A percentile compares a stretch with the other conserved stretches of the same genome.
These are phyloP conservation scores for Kregervanrija delftensis DNA, from an alignment of 805 yeast species.

Conservation along the genomic window DNA sequence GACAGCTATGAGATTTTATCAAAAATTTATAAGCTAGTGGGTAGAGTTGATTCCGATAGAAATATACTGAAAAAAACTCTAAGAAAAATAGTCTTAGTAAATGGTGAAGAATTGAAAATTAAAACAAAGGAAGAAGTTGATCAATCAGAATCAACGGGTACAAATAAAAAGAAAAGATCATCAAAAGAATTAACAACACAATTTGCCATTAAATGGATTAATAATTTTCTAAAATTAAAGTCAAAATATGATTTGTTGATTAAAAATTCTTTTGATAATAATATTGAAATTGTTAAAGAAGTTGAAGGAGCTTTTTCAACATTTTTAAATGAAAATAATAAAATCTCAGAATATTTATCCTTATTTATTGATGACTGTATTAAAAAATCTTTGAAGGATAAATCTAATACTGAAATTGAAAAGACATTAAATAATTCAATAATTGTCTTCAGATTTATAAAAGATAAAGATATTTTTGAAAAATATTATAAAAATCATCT, in stretches of 20 bases:
- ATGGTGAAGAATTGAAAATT: constrained; percentile 36
- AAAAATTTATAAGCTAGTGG: constrained; percentile 42
- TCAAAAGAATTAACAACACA: constrained; percentile 33
- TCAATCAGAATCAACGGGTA: constrained; percentile 14
- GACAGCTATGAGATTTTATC: constrained; percentile 36
- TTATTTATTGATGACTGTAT: constrained; percentile 52
- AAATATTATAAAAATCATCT: constrained; percentile 78
- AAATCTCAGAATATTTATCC: constrained; percentile 49
- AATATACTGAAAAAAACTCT: constrained; percentile 43
- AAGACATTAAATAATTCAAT: constrained; percentile 48
- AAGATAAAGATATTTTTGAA: constrained; percentile 83
- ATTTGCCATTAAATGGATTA: constrained; percentile 66
- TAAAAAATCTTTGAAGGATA: constrained; percentile 41
- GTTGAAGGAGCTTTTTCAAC: constrained; percentile 56
- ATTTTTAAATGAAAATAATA: constrained; percentile 46
- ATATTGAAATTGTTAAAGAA: constrained; percentile 43
- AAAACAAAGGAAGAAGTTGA: constrained; percentile 18
- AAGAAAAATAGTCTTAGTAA: constrained; percentile 35
- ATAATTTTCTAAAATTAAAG: constrained; percentile 45
- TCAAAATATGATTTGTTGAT: constrained; percentile 44
- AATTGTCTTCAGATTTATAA: constrained; percentile 56
- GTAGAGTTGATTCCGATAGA: constrained; percentile 47
- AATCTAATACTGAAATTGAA: constrained; percentile 39
- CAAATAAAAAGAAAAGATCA: constrained; percentile 14
- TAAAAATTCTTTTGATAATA: constrained; percentile 40